These are phyloP conservation scores for Taphrina pruni DNA, from an alignment of 1,139 yeast species.

Conservation along the genomic window DNA sequence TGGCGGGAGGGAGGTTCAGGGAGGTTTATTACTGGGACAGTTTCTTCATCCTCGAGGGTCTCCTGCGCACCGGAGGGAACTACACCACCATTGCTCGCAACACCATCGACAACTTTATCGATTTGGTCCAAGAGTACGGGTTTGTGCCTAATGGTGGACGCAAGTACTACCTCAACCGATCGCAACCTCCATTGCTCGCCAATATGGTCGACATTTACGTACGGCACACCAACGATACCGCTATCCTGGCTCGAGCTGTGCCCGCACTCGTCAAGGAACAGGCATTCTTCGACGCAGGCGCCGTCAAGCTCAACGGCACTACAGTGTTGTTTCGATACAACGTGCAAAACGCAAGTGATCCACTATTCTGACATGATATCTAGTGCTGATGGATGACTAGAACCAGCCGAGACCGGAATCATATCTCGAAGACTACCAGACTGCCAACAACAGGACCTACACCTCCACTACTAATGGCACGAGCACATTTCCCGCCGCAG, in stretches of 20 bases:
- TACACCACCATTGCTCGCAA: slow-evolving; percentile 27
- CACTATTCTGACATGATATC: neutral
- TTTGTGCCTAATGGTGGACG: slow-evolving; percentile 42
- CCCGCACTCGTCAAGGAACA: slow-evolving; percentile 33
- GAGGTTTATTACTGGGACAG: slow-evolving; percentile 42
- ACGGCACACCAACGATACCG: slow-evolving; percentile 27
- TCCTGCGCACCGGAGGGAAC: slow-evolving; percentile 22
- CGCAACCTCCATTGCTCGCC: slow-evolving; percentile 41
- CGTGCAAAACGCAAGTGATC: slow-evolving; percentile 10
- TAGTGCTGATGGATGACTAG: neutral
- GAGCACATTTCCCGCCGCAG: neutral
- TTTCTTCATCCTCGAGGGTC: slow-evolving; percentile 41
- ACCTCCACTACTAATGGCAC: slow-evolving; percentile 19
- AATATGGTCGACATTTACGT: slow-evolving; percentile 36
- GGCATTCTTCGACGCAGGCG: slow-evolving; percentile 14
- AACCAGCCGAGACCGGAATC: slow-evolving; percentile 42
- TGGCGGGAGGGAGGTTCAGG: slow-evolving; percentile 41
- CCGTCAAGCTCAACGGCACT: slow-evolving; percentile 2
- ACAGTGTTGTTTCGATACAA: slow-evolving; percentile 7
- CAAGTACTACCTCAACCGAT: slow-evolving; percentile 39
- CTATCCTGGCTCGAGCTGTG: slow-evolving; percentile 35
- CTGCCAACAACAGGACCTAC: slow-evolving; percentile 34
- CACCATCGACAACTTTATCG: slow-evolving; percentile 34
- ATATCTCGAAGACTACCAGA: slow-evolving; percentile 38
- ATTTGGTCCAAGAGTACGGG: slow-evolving; percentile 29